Conservation (phyloP, 2,329 filamentous ascomycete species). For the Cladosporium austrohemisphaericum region DNA sequence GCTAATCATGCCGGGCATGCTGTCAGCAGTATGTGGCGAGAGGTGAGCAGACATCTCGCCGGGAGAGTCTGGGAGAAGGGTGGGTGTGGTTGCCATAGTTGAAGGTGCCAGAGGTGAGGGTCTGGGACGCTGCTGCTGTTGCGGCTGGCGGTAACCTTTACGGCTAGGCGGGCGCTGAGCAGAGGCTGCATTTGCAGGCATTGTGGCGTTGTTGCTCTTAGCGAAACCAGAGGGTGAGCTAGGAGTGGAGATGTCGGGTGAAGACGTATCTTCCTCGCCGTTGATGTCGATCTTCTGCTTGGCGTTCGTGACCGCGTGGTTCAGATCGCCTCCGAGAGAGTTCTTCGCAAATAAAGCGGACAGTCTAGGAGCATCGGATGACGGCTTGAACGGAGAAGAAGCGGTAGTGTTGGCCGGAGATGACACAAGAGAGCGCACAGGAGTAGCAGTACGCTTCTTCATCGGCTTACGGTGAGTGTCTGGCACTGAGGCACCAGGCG, state of each 20-base stretch:
- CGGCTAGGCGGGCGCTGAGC: conserved; percentile 25
- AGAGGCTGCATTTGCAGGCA: background rate
- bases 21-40: conserved; percentile 47
- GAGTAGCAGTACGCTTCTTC: conserved; percentile 9
- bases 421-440: conserved; percentile 17
- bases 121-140: conserved; percentile 22
- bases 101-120: conserved; percentile 30
- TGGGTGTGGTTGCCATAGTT: conserved; percentile 5
- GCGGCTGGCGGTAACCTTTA: conserved; percentile 28
- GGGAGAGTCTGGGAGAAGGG: conserved; percentile 4
- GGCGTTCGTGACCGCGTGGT: conserved; percentile 28
- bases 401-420: conserved; percentile 1
- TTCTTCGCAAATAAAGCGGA: conserved; percentile 39
- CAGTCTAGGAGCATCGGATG: conserved; percentile 41
- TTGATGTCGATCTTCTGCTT: conserved; percentile 34
- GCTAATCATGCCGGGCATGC: conserved; percentile 48
- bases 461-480: conserved; percentile 18
- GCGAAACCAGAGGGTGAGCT: conserved; percentile 10
- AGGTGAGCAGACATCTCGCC: conserved; percentile 24
- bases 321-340: conserved; percentile 39
- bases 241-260: conserved; percentile 13
- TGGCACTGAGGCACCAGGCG: conserved; percentile 16
- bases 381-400: conserved; percentile 32
- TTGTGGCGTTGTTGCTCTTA: conserved; percentile 1
- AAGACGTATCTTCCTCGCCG: conserved; percentile 28